Evolutionary conservation across 106 monocot genomes (phyloP), one percentile per base, ranked within the genome.

Genomic region (Acorus calamus): DNA sequence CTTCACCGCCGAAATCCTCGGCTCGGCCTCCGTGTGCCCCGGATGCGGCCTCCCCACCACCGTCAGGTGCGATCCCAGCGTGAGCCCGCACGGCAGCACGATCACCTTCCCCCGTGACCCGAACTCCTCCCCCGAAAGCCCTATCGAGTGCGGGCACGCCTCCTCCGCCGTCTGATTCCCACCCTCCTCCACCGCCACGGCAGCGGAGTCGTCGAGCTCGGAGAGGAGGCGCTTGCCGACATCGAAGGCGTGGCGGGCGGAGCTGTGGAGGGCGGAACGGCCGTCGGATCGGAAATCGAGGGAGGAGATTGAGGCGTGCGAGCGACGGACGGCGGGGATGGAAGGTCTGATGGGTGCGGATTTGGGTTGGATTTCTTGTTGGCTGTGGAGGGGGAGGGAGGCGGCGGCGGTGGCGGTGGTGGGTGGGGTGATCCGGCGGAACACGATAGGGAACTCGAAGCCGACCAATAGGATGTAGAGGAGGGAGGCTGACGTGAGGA

Each of bases 11-110:
- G 85, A 14, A 41, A 98, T 98, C 80, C n/a, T n/a, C n/a, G n/a
- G n/a, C n/a, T n/a, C n/a, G n/a, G n/a, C n/a, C n/a, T n/a, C n/a
- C n/a, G n/a, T n/a, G n/a, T n/a, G n/a, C n/a, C n/a, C n/a, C n/a
- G n/a, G n/a, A n/a, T 85, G 52, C 2, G 91, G 83, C 52, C 60
- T 75, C 8, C 73, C 96, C 42, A 91, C 91, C 11, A 98, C 49
- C 4, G 91, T 92, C 57, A 98, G 65, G 59, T 91, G 80, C 41
- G 96, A 98, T 3, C 96, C 96, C 9, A 98, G 66, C 44, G 85
- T 88, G 52, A 98, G 80, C 53, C 96, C 96, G 60, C 96, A 98
- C 2, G 96, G 91, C 1, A 98, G 73, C 48, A 84, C 69, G 76
- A 91, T 55, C 46, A 91, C 66, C 45, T 60, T 73, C 28, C 91